Conservation (phyloP, 768 basidiomycete species). For the Tulasnella sp. region DNA sequence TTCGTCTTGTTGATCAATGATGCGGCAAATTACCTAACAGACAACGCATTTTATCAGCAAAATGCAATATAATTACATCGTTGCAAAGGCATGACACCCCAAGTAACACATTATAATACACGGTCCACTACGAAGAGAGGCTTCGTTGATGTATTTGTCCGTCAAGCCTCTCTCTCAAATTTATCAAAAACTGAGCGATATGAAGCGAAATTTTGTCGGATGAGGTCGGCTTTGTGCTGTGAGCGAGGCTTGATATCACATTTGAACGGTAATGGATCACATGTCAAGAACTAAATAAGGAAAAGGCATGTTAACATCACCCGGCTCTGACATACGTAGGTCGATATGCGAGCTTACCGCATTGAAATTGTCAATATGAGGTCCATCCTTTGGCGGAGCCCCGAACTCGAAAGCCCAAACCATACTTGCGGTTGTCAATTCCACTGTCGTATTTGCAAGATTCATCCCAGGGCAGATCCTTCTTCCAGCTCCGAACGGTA, state of each 20-base stretch:
- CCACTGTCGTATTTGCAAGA: slow-evolving; percentile 20
- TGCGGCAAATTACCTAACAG: too few relatives aligned
- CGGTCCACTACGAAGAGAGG: too few relatives aligned
- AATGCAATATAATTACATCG: too few relatives aligned
- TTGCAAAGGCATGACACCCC: too few relatives aligned
- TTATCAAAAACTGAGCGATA: slow-evolving; percentile 2
- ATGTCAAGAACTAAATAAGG: slow-evolving; percentile 7
- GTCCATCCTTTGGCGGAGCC: slow-evolving; percentile 8
- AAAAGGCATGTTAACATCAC: not conserved
- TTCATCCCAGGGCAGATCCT: slow-evolving; percentile 23
- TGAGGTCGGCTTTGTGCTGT: slow-evolving; percentile 9
- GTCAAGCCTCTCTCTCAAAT: slow-evolving; percentile 13
- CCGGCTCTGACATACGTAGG: too few relatives aligned
- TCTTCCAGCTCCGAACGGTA: slow-evolving; percentile 13
- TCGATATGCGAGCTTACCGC: too few relatives aligned
- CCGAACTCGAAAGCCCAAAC: slow-evolving; percentile 27
- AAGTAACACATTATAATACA: too few relatives aligned
- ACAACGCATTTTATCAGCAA: too few relatives aligned
- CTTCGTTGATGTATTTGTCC: too few relatives aligned
- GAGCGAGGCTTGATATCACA: slow-evolving; percentile 12
- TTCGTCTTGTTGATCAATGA: too few relatives aligned
- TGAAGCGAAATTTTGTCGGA: not conserved
- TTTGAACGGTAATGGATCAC: slow-evolving; percentile 11
- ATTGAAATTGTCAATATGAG: not conserved
- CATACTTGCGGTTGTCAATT: slow-evolving; percentile 23